Base-by-base conservation (phyloP, 768 basidiomycete genomes). In the Russula griseocarnosa region DNA sequence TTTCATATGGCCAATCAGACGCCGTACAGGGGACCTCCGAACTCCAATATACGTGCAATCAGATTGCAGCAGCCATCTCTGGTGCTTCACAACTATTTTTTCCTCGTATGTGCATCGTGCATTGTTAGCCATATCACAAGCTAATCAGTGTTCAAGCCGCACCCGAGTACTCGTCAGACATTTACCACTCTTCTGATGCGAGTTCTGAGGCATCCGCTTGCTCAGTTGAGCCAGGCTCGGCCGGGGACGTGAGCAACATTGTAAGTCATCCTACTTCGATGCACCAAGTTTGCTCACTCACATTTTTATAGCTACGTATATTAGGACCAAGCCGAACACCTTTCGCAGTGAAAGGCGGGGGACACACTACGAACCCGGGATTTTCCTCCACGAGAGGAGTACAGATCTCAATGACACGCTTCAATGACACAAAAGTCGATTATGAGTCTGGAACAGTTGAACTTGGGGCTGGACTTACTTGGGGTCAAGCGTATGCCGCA, bases 341-440 rank as follows among this genome's bases (percentile, higher is more conserved):
- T 6, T 56, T 61, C 3, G 64, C 54, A 0, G 61, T 68, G 52
- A 72, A 72, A 44, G 66, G 69, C 30, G 71, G 72, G 4, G 72
- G 72, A 16, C 72, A 73, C 49, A 4, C 62, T 0, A 44, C 42
- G 0, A 70, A 69, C 38, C 65, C 58, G 9, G 69, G 72, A n/a
- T 71, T 71, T 66, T 69, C 65, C 9, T 71, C 72, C 3, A 73
- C 72, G 10, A 38, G 16, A 7, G 72, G 72, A 11, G 70, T 73
- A 14, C 65, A 71, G 26, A 70, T 73, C 11, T 28, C 69, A 1
- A 63, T 73, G 70, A 34, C 62, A 34, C 66, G 66, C 1, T 71
- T 71, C 51, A 58, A 58, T 28, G 20, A 46, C 0, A 49, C 62
- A 7, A 40, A 42, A 4, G 42, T 66, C 49, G 36, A 67, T 26